phyloP scores from a whole-genome alignment of 2,329 filamentous ascomycete species.

The Blastomyces emzantsi region DNA sequence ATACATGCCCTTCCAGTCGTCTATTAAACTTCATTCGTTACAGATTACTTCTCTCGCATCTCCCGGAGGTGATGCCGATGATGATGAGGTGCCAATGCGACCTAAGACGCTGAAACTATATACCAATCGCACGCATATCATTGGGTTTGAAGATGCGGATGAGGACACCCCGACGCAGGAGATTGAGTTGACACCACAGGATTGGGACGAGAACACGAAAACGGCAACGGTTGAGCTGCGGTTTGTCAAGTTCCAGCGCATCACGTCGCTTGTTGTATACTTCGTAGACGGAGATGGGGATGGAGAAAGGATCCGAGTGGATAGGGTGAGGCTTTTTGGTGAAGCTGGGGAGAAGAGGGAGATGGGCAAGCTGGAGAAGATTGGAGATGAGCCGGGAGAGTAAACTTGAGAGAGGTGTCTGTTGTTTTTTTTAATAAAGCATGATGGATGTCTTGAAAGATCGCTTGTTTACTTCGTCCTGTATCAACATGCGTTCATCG shows the following conservation, averaged over 20 bases:
- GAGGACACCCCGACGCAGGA: constrained; percentile 72
- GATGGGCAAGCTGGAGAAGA: constrained; percentile 92
- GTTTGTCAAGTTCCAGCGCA: constrained; percentile 96
- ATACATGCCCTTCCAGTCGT: constrained; percentile 80
- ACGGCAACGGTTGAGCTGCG: constrained; percentile 66
- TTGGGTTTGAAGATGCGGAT: constrained; percentile 93
- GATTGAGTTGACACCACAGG: constrained; percentile 61
- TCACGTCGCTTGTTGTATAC: constrained; percentile 77
- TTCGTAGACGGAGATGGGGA: constrained; percentile 77
- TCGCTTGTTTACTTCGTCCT: neutral
- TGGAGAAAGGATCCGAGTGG: constrained; percentile 72
- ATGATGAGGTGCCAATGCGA: constrained; percentile 68
- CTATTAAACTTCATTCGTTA: constrained; percentile 76
- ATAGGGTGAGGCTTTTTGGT: constrained; percentile 58
- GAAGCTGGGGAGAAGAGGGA: constrained; percentile 87
- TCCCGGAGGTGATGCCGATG: constrained; percentile 47
- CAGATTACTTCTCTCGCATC: constrained; percentile 76
- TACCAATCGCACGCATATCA: constrained; percentile 77
- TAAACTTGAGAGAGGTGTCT: constrained; percentile 25
- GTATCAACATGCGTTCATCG: neutral
- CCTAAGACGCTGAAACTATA: constrained; percentile 79
- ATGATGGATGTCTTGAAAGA: neutral
- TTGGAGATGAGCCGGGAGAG: constrained; percentile 64
- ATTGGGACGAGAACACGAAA: constrained; percentile 68
- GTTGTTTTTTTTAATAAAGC: neutral